Conservation (phyloP, 305 asterid species). For the Ilex paraguariensis region DNA sequence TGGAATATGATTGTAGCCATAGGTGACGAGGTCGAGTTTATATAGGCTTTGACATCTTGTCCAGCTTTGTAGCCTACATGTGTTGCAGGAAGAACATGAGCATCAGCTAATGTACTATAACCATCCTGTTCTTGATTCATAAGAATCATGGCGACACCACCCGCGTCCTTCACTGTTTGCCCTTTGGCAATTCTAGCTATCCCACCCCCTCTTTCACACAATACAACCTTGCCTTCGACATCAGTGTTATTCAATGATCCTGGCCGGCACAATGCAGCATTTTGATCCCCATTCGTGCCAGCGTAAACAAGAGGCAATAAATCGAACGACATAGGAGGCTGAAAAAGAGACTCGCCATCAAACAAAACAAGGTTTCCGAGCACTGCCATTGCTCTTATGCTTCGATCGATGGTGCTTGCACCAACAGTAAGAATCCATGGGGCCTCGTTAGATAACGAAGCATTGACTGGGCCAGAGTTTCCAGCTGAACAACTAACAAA, state of each 20-base stretch:
- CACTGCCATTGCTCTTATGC: constrained; percentile 14
- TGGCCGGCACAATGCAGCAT: neutral
- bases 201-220: constrained; percentile 4
- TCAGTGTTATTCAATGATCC: constrained; percentile 3
- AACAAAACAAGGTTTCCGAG: constrained; percentile 19
- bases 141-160: constrained; percentile 4
- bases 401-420: constrained; percentile 34
- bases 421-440: constrained; percentile 45
- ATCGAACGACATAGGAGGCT: constrained; percentile 11
- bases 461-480: constrained; percentile 26
- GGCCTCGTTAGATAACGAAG: constrained; percentile 21
- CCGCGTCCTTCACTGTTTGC: constrained; percentile 3
- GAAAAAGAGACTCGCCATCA: constrained; percentile 27
- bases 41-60: neutral
- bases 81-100: constrained; percentile 8
- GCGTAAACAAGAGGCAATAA: constrained; percentile 24
- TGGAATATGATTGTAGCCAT: neutral
- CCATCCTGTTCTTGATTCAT: constrained; percentile 3
- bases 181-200: constrained; percentile 1
- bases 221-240: neutral
- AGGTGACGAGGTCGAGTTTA: neutral
- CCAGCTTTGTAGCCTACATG: neutral
- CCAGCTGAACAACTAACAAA: constrained; percentile 33
- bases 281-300: constrained; percentile 4
- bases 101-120: neutral